These are phyloP conservation scores for Singerocomus inundabilis DNA, from an alignment of 1,284 basidiomycete genomes.

Conservation along the genomic window DNA sequence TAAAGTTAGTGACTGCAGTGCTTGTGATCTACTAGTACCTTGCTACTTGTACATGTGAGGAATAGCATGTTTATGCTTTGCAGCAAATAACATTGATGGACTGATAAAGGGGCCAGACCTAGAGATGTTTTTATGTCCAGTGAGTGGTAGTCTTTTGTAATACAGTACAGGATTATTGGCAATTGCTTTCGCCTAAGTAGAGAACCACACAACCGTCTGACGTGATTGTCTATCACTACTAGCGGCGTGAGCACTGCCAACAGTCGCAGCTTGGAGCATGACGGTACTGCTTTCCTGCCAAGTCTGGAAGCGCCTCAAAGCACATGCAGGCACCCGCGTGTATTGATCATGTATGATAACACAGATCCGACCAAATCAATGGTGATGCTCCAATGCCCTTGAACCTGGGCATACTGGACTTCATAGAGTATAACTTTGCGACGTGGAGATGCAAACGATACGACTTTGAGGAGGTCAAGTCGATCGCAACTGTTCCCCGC, in stretches of 20 bases:
- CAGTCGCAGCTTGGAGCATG: conserved; percentile 12
- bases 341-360: conserved; percentile 15
- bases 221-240: conserved; percentile 1
- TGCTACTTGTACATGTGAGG: too few relatives aligned
- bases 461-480: not conserved
- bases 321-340: conserved; percentile 24
- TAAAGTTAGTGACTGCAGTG: too few relatives aligned
- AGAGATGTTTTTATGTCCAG: too few relatives aligned
- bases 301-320: conserved; percentile 2
- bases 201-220: too few relatives aligned
- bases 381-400: too few relatives aligned
- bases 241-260: conserved; percentile 11
- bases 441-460: not conserved
- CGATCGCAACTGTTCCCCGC: conserved; percentile 1
- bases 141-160: too few relatives aligned
- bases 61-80: too few relatives aligned
- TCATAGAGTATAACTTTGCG: conserved; percentile 7
- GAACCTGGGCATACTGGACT: conserved; percentile 14
- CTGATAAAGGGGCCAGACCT: too few relatives aligned
- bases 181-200: too few relatives aligned
- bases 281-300: not conserved
- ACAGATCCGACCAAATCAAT: conserved; percentile 11
- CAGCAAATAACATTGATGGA: too few relatives aligned
- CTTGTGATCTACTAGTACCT: too few relatives aligned
- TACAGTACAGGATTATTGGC: not conserved